Conservation (phyloP, 805 yeast genomes). For the Scheffersomyces stipitis region DNA sequence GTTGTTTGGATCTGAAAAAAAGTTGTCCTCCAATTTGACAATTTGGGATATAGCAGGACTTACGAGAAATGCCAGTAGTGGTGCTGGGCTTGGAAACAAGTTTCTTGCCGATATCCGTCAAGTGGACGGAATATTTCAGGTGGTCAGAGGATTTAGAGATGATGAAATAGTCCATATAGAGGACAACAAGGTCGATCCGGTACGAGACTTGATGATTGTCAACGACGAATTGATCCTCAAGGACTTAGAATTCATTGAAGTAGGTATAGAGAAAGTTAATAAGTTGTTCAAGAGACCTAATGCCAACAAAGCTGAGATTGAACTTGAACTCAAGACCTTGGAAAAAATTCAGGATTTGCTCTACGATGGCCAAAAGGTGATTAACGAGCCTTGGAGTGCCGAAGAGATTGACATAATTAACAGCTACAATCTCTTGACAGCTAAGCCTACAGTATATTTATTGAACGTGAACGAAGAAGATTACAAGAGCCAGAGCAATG, state of each 20-base stretch:
- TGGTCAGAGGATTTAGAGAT: constrained; percentile 64
- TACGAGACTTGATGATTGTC: constrained; percentile 61
- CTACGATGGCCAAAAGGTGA: constrained; percentile 58
- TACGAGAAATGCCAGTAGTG: constrained; percentile 55
- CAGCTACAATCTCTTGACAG: constrained; percentile 72
- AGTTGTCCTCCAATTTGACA: constrained; percentile 55
- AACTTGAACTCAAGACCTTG: constrained; percentile 28
- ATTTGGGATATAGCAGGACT: constrained; percentile 65
- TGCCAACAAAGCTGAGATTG: constrained; percentile 20
- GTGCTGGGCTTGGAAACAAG: constrained; percentile 75
- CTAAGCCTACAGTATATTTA: constrained; percentile 82
- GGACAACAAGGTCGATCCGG: constrained; percentile 57
- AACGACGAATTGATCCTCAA: constrained; percentile 61
- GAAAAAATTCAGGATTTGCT: constrained; percentile 32
- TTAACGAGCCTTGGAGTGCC: constrained; percentile 55
- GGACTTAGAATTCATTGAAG: constrained; percentile 63
- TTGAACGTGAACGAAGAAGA: constrained; percentile 75
- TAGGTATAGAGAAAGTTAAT: constrained; percentile 31
- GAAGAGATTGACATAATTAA: constrained; percentile 66
- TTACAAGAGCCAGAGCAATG: constrained; percentile 52
- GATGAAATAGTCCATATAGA: constrained; percentile 68
- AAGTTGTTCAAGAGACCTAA: constrained; percentile 31
- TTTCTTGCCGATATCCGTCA: constrained; percentile 67
- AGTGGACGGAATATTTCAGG: constrained; percentile 71
- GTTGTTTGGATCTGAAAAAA: constrained; percentile 49